phyloP scores from a whole-genome alignment of 768 basidiomycete genomes.

The Pulveroboletus sp. region DNA sequence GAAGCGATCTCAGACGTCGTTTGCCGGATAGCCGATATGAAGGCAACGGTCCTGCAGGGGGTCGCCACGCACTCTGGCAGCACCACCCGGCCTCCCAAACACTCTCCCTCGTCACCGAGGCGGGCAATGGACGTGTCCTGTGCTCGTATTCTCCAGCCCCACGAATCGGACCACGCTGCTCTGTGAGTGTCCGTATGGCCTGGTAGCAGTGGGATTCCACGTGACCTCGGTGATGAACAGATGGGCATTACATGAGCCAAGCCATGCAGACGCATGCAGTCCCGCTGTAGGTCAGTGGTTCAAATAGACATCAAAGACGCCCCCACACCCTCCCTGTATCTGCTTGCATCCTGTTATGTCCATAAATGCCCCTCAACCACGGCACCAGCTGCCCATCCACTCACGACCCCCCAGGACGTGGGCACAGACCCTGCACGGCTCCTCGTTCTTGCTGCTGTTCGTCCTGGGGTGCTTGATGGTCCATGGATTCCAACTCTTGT shows the following conservation, averaged over 20 bases:
- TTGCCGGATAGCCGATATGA: too few relatives aligned
- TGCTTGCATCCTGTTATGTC: slow-evolving; percentile 17
- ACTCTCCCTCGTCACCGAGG: too few relatives aligned
- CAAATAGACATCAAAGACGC: slow-evolving; percentile 7
- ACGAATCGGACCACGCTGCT: too few relatives aligned
- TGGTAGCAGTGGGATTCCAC: slow-evolving; percentile 20
- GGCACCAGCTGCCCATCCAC: slow-evolving; percentile 47
- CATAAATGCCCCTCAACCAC: slow-evolving; percentile 8
- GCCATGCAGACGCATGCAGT: neutral
- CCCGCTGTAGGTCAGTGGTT: neutral
- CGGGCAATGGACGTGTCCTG: too few relatives aligned
- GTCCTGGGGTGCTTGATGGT: slow-evolving; percentile 62
- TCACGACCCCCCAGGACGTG: slow-evolving; percentile 52
- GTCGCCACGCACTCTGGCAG: too few relatives aligned
- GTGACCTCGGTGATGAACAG: slow-evolving; percentile 11
- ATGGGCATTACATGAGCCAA: slow-evolving; percentile 14
- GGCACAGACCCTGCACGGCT: slow-evolving; percentile 43
- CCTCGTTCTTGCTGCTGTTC: slow-evolving; percentile 56
- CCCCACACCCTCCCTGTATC: neutral
- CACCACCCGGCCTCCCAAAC: too few relatives aligned
- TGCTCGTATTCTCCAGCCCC: too few relatives aligned
- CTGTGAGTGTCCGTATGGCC: too few relatives aligned
- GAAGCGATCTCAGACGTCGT: too few relatives aligned
- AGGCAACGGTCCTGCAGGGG: too few relatives aligned
- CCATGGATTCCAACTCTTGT: slow-evolving; percentile 66